Evolutionary conservation across 345 rosid genomes (phyloP).

Genomic region (Bruguiera parviflora): DNA sequence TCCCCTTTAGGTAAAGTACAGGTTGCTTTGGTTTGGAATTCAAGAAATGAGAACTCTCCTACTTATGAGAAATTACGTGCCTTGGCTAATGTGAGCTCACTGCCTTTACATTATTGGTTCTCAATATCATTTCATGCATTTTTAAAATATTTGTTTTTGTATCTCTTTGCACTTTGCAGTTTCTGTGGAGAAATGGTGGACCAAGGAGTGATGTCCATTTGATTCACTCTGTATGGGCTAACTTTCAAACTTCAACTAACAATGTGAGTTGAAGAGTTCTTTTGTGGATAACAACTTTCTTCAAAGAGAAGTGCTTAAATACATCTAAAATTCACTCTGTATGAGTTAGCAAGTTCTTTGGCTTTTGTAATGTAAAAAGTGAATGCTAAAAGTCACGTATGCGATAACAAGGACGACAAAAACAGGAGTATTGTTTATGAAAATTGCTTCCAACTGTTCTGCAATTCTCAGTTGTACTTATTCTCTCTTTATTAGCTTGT

Average conservation of each 20-base stretch:
- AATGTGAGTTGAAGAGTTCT: constrained; percentile 53
- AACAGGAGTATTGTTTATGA: not conserved
- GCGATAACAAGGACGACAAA: not conserved
- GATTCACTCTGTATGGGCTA: constrained; percentile 94
- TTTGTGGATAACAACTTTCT: constrained; percentile 1
- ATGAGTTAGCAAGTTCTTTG: not conserved
- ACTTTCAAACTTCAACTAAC: constrained; percentile 90
- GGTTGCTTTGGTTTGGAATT: constrained; percentile 1
- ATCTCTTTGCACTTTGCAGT: constrained; percentile 43
- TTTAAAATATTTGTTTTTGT: not conserved
- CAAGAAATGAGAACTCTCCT: constrained; percentile 24
- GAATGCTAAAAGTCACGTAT: not conserved
- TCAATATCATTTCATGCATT: not conserved
- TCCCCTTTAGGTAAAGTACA: constrained; percentile 37
- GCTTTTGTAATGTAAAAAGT: not conserved
- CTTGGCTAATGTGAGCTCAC: constrained; percentile 63
- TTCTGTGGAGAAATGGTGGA: constrained; percentile 85
- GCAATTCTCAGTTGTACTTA: too few species aligned
- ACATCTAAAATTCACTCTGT: not conserved
- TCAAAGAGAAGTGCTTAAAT: not conserved
- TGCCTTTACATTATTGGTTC: not conserved
- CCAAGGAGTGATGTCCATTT: constrained; percentile 49
- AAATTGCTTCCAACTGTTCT: not conserved
- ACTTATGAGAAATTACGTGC: constrained; percentile 61
- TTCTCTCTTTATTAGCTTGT: too few species aligned